Evolutionary conservation across 805 yeast species (phyloP), one percentile per base, ranked within the genome.

Genomic region (Candida germanica): DNA sequence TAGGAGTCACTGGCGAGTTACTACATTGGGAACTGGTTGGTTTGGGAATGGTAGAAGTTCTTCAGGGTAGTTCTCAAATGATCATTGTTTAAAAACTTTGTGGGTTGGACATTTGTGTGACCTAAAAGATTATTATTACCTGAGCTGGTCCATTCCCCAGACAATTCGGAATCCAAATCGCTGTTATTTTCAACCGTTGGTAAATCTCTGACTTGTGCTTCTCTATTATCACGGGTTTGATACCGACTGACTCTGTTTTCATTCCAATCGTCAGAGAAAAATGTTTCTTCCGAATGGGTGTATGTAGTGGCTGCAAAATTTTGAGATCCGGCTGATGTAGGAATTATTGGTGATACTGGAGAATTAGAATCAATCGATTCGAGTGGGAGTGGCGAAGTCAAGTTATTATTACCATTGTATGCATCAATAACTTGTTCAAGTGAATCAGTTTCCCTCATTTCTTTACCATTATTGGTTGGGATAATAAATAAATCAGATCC

Each of bases 231-330:
- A n/a, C n/a, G n/a, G n/a, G n/a, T n/a, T n/a, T n/a, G n/a, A n/a
- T n/a, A n/a, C n/a, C n/a, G n/a, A n/a, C n/a, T n/a, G n/a, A 19
- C 19, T 23, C 20, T 35, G n/a, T 21, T 33, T 9, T 38, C 34
- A 25, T 33, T 26, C 49, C 52, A 46, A 26, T 35, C 48, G 9
- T 40, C 40, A 1, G 50, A 48, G 31, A 42, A 46, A 29, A 27
- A 46, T 11, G 51, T 39, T 6, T 34, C 38, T 13, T 22, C 33
- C 7, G 34, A 6, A 7, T 15, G 12, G 23, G 23, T 7, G 10
- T 20, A 20, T 20, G 6, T 20, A 20, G 6, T 20, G 23, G 23
- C 23, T 20, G 27, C 27, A 25, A 11, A 11, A n/a, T n/a, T n/a
- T n/a, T n/a, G n/a, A n/a, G n/a, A n/a, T n/a, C n/a, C n/a, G n/a